Conservation (phyloP, 495 filamentous ascomycete species). For the Hypoxylon perforatum region DNA sequence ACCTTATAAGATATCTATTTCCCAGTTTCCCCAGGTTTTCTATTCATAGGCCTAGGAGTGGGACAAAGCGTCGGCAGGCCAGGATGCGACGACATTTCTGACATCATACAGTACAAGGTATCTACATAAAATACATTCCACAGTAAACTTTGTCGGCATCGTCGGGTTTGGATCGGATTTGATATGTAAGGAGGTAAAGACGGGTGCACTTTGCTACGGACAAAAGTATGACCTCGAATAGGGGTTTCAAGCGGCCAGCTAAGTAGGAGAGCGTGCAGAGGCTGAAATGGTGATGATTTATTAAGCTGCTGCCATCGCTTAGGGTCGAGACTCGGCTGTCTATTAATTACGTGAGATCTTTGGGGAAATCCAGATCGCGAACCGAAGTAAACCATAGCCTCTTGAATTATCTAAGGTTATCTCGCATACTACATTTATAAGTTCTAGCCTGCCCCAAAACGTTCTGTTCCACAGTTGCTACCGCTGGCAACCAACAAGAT, state of each 20-base stretch:
- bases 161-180: slow-evolving; percentile 5
- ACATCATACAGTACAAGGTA: slow-evolving; percentile 17
- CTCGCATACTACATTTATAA: neutral
- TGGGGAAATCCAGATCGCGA: slow-evolving; percentile 15
- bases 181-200: neutral
- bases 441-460: neutral
- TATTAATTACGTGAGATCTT: slow-evolving; percentile 3
- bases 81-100: slow-evolving; percentile 10
- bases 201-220: neutral
- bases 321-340: neutral
- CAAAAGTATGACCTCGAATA: neutral
- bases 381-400: neutral
- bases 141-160: neutral
- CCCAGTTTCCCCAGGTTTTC: slow-evolving; percentile 23
- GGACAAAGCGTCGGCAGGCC: too few species aligned
- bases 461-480: neutral
- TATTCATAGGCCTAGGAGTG: neutral
- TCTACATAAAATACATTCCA: neutral
- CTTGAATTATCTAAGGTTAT: slow-evolving; percentile 27
- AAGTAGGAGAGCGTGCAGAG: too few species aligned
- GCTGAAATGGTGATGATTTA: neutral
- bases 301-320: too few species aligned
- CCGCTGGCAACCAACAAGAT: too few species aligned
- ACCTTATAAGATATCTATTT: too few species aligned
- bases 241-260: neutral